Evolutionary conservation across 2,329 filamentous ascomycete species (phyloP).

Genomic region (Paecilomyces sp.): DNA sequence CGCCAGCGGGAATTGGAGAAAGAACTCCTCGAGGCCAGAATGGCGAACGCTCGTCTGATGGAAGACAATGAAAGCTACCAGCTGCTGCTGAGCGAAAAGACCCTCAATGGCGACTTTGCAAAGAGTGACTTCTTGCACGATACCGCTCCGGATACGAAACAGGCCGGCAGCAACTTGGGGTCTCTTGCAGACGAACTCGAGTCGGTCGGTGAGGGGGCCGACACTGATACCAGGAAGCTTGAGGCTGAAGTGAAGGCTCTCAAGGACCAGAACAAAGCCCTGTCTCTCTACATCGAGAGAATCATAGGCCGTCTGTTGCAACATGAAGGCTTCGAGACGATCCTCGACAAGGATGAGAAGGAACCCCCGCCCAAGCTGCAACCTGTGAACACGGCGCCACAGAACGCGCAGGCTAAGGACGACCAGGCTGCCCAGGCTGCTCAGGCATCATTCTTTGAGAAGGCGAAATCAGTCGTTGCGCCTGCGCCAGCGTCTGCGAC

Average conservation of each 20-base stretch:
- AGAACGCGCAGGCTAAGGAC: slow-evolving; percentile 54
- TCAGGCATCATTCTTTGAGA: slow-evolving; percentile 45
- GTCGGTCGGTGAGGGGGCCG: slow-evolving; percentile 55
- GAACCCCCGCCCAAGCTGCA: slow-evolving; percentile 27
- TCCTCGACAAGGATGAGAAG: slow-evolving; percentile 70
- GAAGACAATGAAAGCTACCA: slow-evolving; percentile 99
- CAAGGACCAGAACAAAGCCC: slow-evolving; percentile 93
- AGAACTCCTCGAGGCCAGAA: slow-evolving; percentile 80
- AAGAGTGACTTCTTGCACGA: slow-evolving; percentile 70
- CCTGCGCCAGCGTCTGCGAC: neutral
- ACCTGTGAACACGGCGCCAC: slow-evolving; percentile 56
- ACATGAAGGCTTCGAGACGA: slow-evolving; percentile 90
- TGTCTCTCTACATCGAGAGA: slow-evolving; percentile 97
- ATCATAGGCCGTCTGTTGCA: slow-evolving; percentile 94
- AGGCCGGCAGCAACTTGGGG: slow-evolving; percentile 33
- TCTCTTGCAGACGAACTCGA: slow-evolving; percentile 85
- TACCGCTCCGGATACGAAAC: slow-evolving; percentile 42
- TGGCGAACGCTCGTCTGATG: slow-evolving; percentile 93
- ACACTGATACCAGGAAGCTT: slow-evolving; percentile 54
- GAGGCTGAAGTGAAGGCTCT: slow-evolving; percentile 72
- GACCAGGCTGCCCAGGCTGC: slow-evolving; percentile 35
- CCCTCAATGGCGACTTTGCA: slow-evolving; percentile 85
- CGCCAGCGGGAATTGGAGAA: slow-evolving; percentile 85
- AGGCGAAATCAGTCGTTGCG: slow-evolving; percentile 54
- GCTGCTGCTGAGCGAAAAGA: slow-evolving; percentile 87